These are phyloP conservation scores for Leonotis leonurus DNA, from an alignment of 257 asterid species.

Conservation along the genomic window DNA sequence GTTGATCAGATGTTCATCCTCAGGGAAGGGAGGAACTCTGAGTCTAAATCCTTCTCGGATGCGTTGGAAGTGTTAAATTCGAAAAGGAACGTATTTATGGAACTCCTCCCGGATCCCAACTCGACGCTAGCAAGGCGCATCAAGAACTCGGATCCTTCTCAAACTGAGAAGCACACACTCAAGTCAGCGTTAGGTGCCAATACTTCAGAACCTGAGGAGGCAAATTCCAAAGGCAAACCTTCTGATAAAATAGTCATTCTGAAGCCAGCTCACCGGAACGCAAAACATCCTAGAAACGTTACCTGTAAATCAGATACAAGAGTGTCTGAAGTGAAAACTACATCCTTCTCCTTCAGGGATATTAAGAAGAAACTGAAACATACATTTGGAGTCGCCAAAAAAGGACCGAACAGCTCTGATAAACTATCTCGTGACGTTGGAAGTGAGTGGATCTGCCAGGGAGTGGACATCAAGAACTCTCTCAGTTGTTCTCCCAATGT, in stretches of 20 bases:
- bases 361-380: conserved; percentile 54
- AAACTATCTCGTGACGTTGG: neutral
- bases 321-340: conserved; percentile 23
- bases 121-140: conserved; percentile 10
- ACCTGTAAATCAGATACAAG: conserved; percentile 20
- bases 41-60: conserved; percentile 43
- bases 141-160: conserved; percentile 4
- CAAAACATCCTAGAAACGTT: conserved; percentile 22
- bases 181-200: neutral
- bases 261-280: conserved; percentile 36
- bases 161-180: neutral
- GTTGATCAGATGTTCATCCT: conserved; percentile 37
- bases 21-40: conserved; percentile 17
- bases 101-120: conserved; percentile 37
- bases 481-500: conserved; percentile 12
- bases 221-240: conserved; percentile 15
- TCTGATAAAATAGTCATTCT: conserved; percentile 45
- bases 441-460: conserved; percentile 12
- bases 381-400: conserved; percentile 39
- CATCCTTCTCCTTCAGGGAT: conserved; percentile 42
- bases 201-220: neutral
- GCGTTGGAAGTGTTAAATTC: conserved; percentile 47
- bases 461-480: conserved; percentile 18
- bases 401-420: neutral
- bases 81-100: conserved; percentile 35